A percentile compares a stretch with the other conserved stretches of the same genome.
These are phyloP conservation scores for Tylopilus vinaceipallidus DNA, from an alignment of 768 basidiomycete species.

Conservation along the genomic window DNA sequence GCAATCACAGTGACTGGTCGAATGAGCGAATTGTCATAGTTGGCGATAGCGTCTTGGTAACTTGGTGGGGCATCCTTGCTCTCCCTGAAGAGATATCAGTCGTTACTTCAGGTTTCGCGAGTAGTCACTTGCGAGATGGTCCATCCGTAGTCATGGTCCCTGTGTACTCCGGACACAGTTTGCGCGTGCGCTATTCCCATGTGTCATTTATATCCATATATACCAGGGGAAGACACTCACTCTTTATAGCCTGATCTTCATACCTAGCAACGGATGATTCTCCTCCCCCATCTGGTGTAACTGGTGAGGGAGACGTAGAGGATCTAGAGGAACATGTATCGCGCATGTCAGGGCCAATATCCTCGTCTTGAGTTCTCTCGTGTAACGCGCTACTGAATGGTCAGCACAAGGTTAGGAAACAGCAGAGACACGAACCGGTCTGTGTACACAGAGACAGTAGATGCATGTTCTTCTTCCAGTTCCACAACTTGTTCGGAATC, in stretches of 20 bases:
- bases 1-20: background rate
- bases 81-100: background rate
- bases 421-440: conserved; percentile 1
- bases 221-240: conserved; percentile 7
- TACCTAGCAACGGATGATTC: background rate
- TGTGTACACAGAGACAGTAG: background rate
- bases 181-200: background rate
- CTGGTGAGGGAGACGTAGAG: background rate
- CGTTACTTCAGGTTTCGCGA: background rate
- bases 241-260: background rate
- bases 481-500: background rate
- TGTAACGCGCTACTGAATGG: background rate
- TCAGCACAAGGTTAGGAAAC: background rate
- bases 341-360: background rate
- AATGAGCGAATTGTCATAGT: background rate
- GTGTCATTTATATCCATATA: too few species aligned
- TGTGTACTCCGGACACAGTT: background rate
- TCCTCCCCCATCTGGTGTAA: background rate
- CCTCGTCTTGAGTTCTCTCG: background rate
- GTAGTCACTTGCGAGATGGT: conserved; percentile 9
- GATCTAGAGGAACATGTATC: background rate
- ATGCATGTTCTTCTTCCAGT: background rate
- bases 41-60: conserved; percentile 7
- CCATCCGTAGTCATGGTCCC: background rate
- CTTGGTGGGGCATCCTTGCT: conserved; percentile 13